Percentiles rank a stretch among this genome's conserved stretches.
These are phyloP conservation scores for Candida gigantensis DNA, from an alignment of 1,139 yeast species.

Conservation along the genomic window DNA sequence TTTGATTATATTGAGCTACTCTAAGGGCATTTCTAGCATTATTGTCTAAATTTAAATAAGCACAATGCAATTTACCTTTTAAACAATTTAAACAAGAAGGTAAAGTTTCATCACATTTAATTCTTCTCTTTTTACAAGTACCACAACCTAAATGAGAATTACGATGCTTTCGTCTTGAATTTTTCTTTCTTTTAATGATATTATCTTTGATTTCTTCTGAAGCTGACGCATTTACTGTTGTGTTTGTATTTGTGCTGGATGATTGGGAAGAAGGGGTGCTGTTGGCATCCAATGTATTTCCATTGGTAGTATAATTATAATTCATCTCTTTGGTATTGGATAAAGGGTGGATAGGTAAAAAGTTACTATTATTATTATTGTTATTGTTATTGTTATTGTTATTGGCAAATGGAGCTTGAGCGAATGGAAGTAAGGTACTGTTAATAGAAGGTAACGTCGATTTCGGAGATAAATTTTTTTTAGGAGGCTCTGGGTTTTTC, in stretches of 20 bases:
- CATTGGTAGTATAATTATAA: constrained; percentile 1
- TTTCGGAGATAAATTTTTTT: constrained; percentile 7
- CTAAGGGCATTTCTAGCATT: constrained; percentile 52
- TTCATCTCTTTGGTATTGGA: constrained; percentile 6
- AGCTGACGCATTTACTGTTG: too few relatives aligned
- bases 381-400: constrained; percentile 4
- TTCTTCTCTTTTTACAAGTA: constrained; percentile 64
- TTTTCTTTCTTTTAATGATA: constrained; percentile 34
- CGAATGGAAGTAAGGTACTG: background rate
- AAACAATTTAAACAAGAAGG: constrained; percentile 63
- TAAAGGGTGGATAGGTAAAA: too few relatives aligned
- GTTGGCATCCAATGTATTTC: too few relatives aligned
- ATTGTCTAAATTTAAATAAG: constrained; percentile 51
- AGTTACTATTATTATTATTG: constrained; percentile 1
- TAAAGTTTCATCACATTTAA: constrained; percentile 66
- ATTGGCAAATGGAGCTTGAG: too few relatives aligned
- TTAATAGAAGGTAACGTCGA: constrained; percentile 1
- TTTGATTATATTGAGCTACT: constrained; percentile 53
- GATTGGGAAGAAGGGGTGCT: too few relatives aligned
- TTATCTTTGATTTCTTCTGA: constrained; percentile 12
- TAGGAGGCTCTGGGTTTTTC: constrained; percentile 17
- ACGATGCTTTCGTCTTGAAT: constrained; percentile 59
- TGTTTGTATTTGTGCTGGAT: too few relatives aligned
- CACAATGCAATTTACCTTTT: constrained; percentile 59
- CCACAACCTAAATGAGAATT: constrained; percentile 67